These are phyloP conservation scores for Neocatenulostroma microsporum DNA, from an alignment of 2,329 filamentous ascomycete genomes.

Conservation along the genomic window DNA sequence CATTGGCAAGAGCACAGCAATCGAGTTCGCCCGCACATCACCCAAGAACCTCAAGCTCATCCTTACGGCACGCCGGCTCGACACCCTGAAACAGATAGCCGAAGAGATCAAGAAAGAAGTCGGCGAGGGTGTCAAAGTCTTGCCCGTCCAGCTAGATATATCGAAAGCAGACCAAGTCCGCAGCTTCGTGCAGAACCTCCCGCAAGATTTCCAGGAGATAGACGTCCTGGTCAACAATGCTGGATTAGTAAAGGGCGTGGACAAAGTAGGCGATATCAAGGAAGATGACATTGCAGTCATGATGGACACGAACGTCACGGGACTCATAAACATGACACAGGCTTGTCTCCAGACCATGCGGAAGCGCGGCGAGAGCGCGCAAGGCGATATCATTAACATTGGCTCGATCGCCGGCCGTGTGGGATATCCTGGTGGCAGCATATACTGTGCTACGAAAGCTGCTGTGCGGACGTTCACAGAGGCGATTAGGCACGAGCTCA, in stretches of 20 bases:
- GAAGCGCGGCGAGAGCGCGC: slow-evolving; percentile 48
- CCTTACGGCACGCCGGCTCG: slow-evolving; percentile 78
- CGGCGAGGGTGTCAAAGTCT: slow-evolving; percentile 69
- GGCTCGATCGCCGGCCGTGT: slow-evolving; percentile 88
- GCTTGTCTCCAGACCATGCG: slow-evolving; percentile 78
- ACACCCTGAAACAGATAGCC: slow-evolving; percentile 68
- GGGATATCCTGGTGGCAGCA: slow-evolving; percentile 73
- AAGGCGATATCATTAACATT: slow-evolving; percentile 92
- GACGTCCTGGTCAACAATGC: slow-evolving; percentile 94
- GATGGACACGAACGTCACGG: slow-evolving; percentile 90
- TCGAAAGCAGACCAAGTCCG: slow-evolving; percentile 68
- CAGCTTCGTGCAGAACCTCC: slow-evolving; percentile 63
- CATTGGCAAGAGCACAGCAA: slow-evolving; percentile 74
- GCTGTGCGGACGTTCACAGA: slow-evolving; percentile 82
- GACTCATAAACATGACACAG: slow-evolving; percentile 95
- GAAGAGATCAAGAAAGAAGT: slow-evolving; percentile 68
- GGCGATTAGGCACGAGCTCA: slow-evolving; percentile 70
- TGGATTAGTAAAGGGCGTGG: slow-evolving; percentile 82
- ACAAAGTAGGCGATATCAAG: slow-evolving; percentile 73
- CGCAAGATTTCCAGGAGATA: slow-evolving; percentile 74
- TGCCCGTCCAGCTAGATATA: slow-evolving; percentile 79
- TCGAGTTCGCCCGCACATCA: slow-evolving; percentile 84
- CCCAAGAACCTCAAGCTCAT: slow-evolving; percentile 75
- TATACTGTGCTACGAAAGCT: slow-evolving; percentile 91
- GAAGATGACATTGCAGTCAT: slow-evolving; percentile 77